Conservation (phyloP, 1,139 yeast genomes). For the Kluyveromyces sp. region DNA sequence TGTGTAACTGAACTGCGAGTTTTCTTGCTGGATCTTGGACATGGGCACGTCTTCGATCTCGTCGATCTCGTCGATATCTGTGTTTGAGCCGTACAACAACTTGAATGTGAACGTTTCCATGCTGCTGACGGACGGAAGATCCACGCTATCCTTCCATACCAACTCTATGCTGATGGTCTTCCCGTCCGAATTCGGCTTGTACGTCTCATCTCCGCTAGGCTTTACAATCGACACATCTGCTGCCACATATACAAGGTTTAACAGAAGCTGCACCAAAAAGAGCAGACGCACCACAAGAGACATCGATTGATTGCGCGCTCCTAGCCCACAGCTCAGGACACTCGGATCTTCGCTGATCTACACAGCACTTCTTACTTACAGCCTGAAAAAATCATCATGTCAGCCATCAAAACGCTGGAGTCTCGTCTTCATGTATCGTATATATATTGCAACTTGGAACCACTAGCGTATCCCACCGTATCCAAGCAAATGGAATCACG, state of each 20-base stretch:
- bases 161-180: conserved; percentile 40
- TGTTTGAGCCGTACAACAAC: conserved; percentile 63
- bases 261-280: neutral
- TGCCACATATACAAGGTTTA: conserved; percentile 5
- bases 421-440: too few relatives aligned
- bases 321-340: neutral
- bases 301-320: neutral
- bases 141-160: conserved; percentile 55
- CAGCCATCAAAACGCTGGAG: too few relatives aligned
- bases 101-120: conserved; percentile 45
- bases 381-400: too few relatives aligned
- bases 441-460: too few relatives aligned
- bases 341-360: too few relatives aligned
- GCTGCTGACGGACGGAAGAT: conserved; percentile 41
- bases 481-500: too few relatives aligned
- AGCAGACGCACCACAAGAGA: conserved; percentile 3
- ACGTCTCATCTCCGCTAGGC: conserved; percentile 47
- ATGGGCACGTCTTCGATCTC: neutral
- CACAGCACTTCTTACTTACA: too few relatives aligned
- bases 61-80: conserved; percentile 29
- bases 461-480: too few relatives aligned
- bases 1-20: conserved; percentile 31
- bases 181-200: conserved; percentile 42
- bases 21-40: neutral
- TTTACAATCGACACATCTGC: conserved; percentile 49